A percentile compares a stretch with the other conserved stretches of the same genome.
These are phyloP conservation scores for Ceratobasidium sp. DNA, from an alignment of 1,284 basidiomycete species.

Conservation along the genomic window DNA sequence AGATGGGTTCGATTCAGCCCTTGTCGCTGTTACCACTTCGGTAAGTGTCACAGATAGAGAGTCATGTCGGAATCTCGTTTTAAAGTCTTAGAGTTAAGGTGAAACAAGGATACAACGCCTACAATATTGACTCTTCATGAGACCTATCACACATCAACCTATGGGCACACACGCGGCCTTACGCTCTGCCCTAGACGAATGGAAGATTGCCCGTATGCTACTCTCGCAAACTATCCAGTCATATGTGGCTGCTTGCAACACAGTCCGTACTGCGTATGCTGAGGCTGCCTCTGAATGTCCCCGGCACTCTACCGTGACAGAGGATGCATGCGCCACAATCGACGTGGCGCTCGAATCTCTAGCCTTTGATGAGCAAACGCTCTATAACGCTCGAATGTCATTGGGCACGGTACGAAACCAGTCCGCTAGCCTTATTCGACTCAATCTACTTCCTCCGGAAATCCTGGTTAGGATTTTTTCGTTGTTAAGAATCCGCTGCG, in stretches of 20 bases:
- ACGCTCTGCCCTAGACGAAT: not conserved
- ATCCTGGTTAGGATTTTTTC: too few species aligned
- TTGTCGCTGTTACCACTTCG: too few species aligned
- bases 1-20: too few species aligned
- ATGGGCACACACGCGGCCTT: not conserved
- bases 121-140: not conserved
- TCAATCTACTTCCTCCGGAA: too few species aligned
- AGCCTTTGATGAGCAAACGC: not conserved
- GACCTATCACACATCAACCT: too few species aligned
- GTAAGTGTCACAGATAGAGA: too few species aligned
- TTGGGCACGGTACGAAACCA: not conserved
- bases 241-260: not conserved
- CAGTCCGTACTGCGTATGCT: not conserved
- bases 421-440: not conserved
- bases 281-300: not conserved
- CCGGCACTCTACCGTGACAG: not conserved
- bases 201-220: not conserved
- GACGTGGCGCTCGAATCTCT: not conserved
- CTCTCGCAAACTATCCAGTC: not conserved
- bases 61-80: too few species aligned
- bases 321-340: not conserved
- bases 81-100: too few species aligned
- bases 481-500: too few species aligned
- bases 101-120: too few species aligned
- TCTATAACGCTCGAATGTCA: not conserved